Evolutionary conservation across 257 asterid genomes (phyloP), one percentile per base, ranked within the genome.

Genomic region (Ligustrum vulgare): DNA sequence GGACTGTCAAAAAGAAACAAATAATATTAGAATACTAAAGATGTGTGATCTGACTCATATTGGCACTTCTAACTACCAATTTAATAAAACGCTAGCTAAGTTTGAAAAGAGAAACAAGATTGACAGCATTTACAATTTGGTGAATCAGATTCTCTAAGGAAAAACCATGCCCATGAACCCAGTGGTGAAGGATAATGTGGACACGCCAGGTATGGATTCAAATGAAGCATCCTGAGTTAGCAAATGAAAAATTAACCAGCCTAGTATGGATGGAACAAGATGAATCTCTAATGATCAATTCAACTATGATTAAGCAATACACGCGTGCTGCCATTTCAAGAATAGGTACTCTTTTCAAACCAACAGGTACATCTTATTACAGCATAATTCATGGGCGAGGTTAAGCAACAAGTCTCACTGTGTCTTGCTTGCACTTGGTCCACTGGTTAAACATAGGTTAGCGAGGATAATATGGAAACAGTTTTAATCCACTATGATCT

Each of bases 1-100:
- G 93, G 93, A 69, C 93, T 88, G 89, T 77, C 75, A 81, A 67
- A 6, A 43, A 78, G 39, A 80, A 83, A 73, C 18, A 60, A 23
- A 60, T 60, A 22, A 7, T 60, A 60, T 60, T 25, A 60, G 67
- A 23, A 60, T 25, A 60, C 34, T 60, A 5, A 25, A 23, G 34
- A 25, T 11, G 35, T 10, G 15, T 60, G n/a, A 60, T 60, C 67
- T 23, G 35, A 45, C 10, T 60, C 34, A 60, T 3, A 23, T 60
- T 18, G 74, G 65, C 1, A 25, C 23, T 13, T 23, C 33, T 60
- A 60, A 60, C 11, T 25, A 60, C 34, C 63, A 54, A 54, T 54
- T 54, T 54, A 54, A 11, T n/a, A 5, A 9, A 54, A 7, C n/a
- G 9, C 28, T 49, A 49, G 8, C 60, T 54, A 15, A 15, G 56